Percentiles rank a stretch among this genome's conserved stretches.
Conservation (phyloP, 164 flowering plant genomes). For the Houttuynia cordata region DNA sequence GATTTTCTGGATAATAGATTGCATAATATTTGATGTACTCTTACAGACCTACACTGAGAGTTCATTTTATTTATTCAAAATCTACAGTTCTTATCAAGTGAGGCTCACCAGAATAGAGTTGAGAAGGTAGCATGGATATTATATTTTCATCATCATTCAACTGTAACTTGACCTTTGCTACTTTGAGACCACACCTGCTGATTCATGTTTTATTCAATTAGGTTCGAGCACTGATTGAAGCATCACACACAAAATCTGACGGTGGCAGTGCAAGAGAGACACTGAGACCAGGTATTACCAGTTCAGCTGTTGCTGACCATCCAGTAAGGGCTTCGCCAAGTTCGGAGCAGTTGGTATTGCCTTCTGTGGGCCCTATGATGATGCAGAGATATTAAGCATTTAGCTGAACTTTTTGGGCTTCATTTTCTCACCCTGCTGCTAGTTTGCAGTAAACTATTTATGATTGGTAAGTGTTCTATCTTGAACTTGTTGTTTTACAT, state of each 20-base stretch:
- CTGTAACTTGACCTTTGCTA: neutral
- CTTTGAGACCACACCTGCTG: neutral
- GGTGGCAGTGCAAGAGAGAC: constrained; percentile 30
- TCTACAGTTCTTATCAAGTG: constrained; percentile 44
- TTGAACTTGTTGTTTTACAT: neutral
- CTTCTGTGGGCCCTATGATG: constrained; percentile 40
- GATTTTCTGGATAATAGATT: neutral
- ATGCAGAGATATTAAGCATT: constrained; percentile 48
- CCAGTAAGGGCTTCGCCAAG: constrained; percentile 42
- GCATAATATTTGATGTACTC: neutral
- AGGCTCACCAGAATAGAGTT: constrained; percentile 57
- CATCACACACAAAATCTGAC: constrained; percentile 34
- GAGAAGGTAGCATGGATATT: constrained; percentile 36
- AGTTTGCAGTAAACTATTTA: neutral
- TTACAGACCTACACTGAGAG: neutral
- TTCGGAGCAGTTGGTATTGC: constrained; percentile 57
- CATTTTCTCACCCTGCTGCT: neutral
- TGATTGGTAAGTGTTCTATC: neutral
- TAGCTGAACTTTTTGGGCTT: constrained; percentile 9
- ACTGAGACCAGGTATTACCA: constrained; percentile 34
- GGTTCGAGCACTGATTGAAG: constrained; percentile 52
- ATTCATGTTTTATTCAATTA: constrained; percentile 11
- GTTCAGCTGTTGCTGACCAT: constrained; percentile 36
- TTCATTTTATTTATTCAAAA: neutral
- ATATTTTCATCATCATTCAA: neutral